Evolutionary conservation across 2,329 filamentous ascomycete genomes (phyloP).

Genomic region (Verticillium zaregamsianum): DNA sequence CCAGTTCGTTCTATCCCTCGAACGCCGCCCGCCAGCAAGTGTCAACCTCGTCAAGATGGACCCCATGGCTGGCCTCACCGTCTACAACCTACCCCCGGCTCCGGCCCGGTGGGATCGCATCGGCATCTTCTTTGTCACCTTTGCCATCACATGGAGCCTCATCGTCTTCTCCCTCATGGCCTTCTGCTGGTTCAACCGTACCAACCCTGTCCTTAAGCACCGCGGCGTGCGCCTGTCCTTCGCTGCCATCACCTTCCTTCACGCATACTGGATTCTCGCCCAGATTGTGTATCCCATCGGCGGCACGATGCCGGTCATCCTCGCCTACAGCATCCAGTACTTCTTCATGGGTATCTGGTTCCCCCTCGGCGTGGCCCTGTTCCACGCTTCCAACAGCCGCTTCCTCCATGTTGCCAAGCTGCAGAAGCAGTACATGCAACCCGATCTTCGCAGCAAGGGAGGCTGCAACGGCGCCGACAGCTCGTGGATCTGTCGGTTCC

Average conservation of each 20-base stretch:
- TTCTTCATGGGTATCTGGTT: conserved; percentile 66
- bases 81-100: conserved; percentile 22
- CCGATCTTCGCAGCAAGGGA: conserved; percentile 8
- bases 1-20: background rate
- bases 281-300: conserved; percentile 40
- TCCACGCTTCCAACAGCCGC: conserved; percentile 60
- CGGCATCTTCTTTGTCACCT: conserved; percentile 24
- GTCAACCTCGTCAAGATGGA: background rate
- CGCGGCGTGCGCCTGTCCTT: conserved; percentile 37
- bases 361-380: conserved; percentile 61
- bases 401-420: conserved; percentile 27
- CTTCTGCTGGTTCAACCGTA: conserved; percentile 27
- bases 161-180: conserved; percentile 28
- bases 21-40: background rate
- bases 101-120: conserved; percentile 21
- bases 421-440: conserved; percentile 19
- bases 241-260: conserved; percentile 31
- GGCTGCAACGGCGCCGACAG: conserved; percentile 22
- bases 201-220: conserved; percentile 31
- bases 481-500: conserved; percentile 28
- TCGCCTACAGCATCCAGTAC: conserved; percentile 47
- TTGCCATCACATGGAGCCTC: conserved; percentile 20
- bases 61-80: conserved; percentile 11
- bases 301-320: conserved; percentile 30
- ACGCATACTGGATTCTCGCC: conserved; percentile 33